Base-by-base conservation (phyloP, 108 stramenopile species). In the Bacterosira constricta region DNA sequence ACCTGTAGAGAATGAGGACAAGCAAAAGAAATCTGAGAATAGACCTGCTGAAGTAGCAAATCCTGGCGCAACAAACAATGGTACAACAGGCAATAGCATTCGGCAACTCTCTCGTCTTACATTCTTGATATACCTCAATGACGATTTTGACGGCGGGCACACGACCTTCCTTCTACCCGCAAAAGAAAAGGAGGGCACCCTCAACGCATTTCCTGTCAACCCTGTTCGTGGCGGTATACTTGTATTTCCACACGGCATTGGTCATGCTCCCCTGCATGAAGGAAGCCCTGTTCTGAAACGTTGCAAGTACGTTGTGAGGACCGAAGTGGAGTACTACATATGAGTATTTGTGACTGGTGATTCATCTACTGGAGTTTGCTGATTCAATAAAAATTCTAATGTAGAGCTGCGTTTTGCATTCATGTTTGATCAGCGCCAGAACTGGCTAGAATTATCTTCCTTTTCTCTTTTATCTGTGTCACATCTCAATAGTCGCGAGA, bases 81-180 rank as follows among this genome's bases (percentile, higher is more conserved):
- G 30, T 36, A 18, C 30, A 35, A 17, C 30, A 45, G 11, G 12
- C 13, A 41, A 54, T 30, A 9, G 44, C 36, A 62, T 46, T 34
- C 66, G 55, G 20, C 54, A 73, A 25, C 60, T 68, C 10, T 77
- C 75, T 18, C 69, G 61, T 12, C 55, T 69, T 13, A 90, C 89
- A 10, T 86, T 85, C 71, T 54, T 90, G 46, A 76, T 90, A 26
- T 84, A 84, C 49, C 62, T 90, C 5, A 90, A 90, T 59, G 89
- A 90, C 52, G 81, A 77, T 26, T 90, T 90, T 61, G 83, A 82
- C 29, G 89, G 89, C 12, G 89, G 89, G 3, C 37, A 62, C 50
- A 90, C 89, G 6, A 81, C 74, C 23, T 87, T 81, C 73, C 80
- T 73, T 18, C 21, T 67, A 18, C 72, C 68, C 21, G 53, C 57